phyloP scores from a whole-genome alignment of 73 alveolate genomes.

The Paramecium sexaurelia region DNA sequence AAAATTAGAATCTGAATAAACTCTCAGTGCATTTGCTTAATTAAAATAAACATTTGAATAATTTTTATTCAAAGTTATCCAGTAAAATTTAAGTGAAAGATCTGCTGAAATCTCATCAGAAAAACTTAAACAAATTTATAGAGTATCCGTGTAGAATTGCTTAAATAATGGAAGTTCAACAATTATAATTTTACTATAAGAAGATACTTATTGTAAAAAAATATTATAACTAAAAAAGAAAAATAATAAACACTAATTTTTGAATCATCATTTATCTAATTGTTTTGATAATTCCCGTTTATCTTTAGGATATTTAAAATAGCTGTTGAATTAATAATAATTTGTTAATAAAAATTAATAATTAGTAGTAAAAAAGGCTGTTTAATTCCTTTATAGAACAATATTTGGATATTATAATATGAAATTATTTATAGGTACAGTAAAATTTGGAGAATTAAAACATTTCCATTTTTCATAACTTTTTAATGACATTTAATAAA shows the following conservation, averaged over 20 bases:
- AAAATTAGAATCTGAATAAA: neutral
- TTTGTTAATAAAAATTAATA: neutral
- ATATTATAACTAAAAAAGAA: neutral
- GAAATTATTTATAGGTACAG: neutral
- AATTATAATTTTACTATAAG: neutral
- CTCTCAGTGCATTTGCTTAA: neutral
- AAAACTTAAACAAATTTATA: neutral
- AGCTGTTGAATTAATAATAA: neutral
- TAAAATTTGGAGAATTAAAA: neutral
- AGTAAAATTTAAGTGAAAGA: neutral
- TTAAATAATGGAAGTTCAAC: neutral
- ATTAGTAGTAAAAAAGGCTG: neutral
- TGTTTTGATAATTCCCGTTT: neutral
- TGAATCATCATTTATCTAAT: neutral
- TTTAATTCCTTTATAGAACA: neutral
- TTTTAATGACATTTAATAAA: neutral
- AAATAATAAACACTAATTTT: neutral
- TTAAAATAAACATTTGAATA: neutral
- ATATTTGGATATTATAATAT: neutral
- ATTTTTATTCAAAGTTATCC: neutral
- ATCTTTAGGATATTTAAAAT: neutral
- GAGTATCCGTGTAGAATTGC: neutral
- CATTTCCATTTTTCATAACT: neutral
- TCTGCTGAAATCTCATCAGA: neutral
- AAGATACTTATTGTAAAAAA: neutral